Conservation (phyloP, 345 rosid species). For the Rubroshorea leprosula region DNA sequence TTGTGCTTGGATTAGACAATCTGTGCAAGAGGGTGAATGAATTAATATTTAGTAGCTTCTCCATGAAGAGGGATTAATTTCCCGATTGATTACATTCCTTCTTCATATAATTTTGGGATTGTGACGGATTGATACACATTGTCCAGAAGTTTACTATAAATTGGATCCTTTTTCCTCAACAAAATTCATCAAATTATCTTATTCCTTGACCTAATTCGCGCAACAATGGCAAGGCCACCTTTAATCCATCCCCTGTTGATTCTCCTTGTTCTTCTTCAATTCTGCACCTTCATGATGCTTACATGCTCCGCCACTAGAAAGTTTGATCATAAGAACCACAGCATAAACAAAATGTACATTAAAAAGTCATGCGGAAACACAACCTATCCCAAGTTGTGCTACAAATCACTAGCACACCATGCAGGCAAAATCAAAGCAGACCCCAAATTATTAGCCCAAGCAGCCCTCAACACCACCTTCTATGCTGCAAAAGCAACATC, state of each 20-base stretch:
- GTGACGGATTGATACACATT: not conserved
- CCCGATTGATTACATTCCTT: not conserved
- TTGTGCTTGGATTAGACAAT: too few relatives aligned
- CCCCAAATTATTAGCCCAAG: slow-evolving; percentile 26
- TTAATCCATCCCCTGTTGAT: not conserved
- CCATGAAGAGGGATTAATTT: too few relatives aligned
- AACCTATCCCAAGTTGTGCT: slow-evolving; percentile 30
- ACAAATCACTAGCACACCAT: slow-evolving; percentile 29
- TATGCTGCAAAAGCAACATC: slow-evolving; percentile 19
- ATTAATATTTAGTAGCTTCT: too few relatives aligned
- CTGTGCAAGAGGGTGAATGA: too few relatives aligned
- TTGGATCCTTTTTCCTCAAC: not conserved
- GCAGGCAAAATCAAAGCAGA: slow-evolving; percentile 27
- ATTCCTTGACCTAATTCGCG: too few relatives aligned
- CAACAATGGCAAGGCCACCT: not conserved
- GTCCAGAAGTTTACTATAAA: not conserved
- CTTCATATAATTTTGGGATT: not conserved
- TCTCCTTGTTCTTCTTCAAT: slow-evolving; percentile 11
- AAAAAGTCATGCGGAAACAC: slow-evolving; percentile 29
- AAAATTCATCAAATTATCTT: not conserved
- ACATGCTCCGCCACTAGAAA: slow-evolving; percentile 9
- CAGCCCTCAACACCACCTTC: slow-evolving; percentile 28
- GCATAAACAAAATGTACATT: slow-evolving; percentile 19
- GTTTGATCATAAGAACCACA: not conserved
- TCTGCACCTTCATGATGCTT: not conserved